These are phyloP conservation scores for Daldinia concentrica DNA, from an alignment of 495 filamentous ascomycete species.

Conservation along the genomic window DNA sequence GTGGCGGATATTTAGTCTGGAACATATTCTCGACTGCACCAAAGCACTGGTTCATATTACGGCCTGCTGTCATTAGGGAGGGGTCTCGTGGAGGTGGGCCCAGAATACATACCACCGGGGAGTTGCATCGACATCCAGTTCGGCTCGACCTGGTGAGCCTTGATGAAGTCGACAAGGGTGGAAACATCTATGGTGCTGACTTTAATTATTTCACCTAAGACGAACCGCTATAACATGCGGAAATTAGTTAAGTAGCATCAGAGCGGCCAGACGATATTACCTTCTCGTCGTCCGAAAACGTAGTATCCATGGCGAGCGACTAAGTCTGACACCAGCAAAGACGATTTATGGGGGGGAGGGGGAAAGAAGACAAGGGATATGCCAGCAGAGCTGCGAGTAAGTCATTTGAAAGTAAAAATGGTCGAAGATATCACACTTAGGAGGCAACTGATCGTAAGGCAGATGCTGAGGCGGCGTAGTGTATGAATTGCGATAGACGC, in stretches of 20 bases:
- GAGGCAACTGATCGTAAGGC: constrained; percentile 32
- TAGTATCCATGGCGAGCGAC: constrained; percentile 55
- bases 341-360: constrained; percentile 39
- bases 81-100: constrained; percentile 29
- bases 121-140: constrained; percentile 59
- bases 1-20: constrained; percentile 48
- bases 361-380: constrained; percentile 46
- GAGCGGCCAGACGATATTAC: constrained; percentile 43
- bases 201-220: constrained; percentile 65
- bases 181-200: constrained; percentile 58
- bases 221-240: constrained; percentile 56
- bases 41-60: constrained; percentile 59
- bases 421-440: constrained; percentile 32
- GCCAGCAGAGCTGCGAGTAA: constrained; percentile 47
- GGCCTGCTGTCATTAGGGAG: constrained; percentile 51
- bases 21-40: constrained; percentile 56
- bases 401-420: constrained; percentile 54
- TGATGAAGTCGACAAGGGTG: constrained; percentile 57
- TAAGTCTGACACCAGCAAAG: constrained; percentile 44
- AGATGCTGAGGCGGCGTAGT: constrained; percentile 40
- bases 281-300: constrained; percentile 60
- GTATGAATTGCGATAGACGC: constrained; percentile 39
- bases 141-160: constrained; percentile 52
- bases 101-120: constrained; percentile 53
- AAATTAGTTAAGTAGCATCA: constrained; percentile 38